A percentile compares a stretch with the other conserved stretches of the same genome.
phyloP scores from a whole-genome alignment of 768 basidiomycete genomes.

The Pleurotus salmoneostramineus region DNA sequence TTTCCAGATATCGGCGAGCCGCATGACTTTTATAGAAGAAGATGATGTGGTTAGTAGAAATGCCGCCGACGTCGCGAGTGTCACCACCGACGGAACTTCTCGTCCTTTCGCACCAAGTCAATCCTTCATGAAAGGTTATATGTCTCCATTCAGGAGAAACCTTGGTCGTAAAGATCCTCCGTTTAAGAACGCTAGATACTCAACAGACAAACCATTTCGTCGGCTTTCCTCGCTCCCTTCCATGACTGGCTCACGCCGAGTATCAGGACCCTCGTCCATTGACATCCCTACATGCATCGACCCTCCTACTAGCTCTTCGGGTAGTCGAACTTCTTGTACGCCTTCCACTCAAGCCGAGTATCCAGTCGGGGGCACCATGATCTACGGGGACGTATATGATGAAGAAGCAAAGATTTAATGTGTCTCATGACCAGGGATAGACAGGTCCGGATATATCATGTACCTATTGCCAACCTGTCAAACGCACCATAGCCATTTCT shows the following conservation, averaged over 20 bases:
- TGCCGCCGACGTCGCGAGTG: neutral
- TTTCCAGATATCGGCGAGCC: neutral
- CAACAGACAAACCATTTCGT: neutral
- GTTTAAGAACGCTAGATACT: neutral
- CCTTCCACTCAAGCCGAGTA: neutral
- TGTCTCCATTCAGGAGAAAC: no score
- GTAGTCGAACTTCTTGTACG: neutral
- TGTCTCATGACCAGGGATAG: neutral
- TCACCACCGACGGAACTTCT: neutral
- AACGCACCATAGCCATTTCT: slow-evolving; percentile 13
- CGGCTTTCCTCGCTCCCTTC: neutral
- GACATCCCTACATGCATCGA: neutral
- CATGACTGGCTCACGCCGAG: neutral
- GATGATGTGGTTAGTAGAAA: neutral
- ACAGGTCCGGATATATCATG: neutral
- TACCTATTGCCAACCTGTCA: slow-evolving; percentile 15
- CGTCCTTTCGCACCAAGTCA: neutral
- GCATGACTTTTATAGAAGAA: neutral
- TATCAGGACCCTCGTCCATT: neutral
- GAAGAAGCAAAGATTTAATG: neutral
- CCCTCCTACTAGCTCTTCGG: neutral
- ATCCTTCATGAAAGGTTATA: neutral
- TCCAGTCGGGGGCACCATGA: neutral
- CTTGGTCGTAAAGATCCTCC: no score
- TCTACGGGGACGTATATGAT: neutral